Base-by-base conservation (phyloP, 2,329 filamentous ascomycete genomes). In the Lojkania enalia region DNA sequence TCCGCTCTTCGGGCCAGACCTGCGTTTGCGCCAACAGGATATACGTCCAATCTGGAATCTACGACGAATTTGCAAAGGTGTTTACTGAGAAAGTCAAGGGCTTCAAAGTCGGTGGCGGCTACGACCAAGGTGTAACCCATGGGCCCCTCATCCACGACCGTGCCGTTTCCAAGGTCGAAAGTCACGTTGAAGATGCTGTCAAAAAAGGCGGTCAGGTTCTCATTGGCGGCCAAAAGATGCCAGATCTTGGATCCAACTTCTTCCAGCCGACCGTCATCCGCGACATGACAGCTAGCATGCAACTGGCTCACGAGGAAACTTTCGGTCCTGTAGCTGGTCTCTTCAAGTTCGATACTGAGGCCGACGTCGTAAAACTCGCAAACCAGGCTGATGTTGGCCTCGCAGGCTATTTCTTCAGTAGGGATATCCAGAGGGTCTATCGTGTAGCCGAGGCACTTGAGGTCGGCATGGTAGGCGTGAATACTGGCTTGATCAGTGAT, bases 271-370 rank as follows among this genome's bases (percentile, higher is more conserved):
- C 94, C 0, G 87, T 97, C 31, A 83, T 99, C 49, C 85, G 87
- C 7, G 88, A 87, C 51, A 92, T 96, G 85, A 95, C 79, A 9
- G 76, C 79, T 46, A 84, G 91, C 31, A 97, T 97, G 94, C 79
- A 82, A 48, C 80, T 97, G 56, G 85, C 88, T 3, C 76, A 76
- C 1, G 92, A 97, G 71, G 94, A 99, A 77, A 99, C 92, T 0
- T 99, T 99, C 66, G 94, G 94, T 0, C 94, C 94, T 2, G 87
- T 97, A 0, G 92, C 91, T 0, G 92, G 88, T 0, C 72, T 97
- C 12, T 96, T 96, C 76, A 80, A 84, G 37, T 99, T 97, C 65
- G 81, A 88, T 35, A 90, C 86, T 0, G 94, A 97, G 72, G 85
- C 87, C 41, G 91, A 97, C 61, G 94, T 96, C 4, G 83, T 97